Percentiles rank a stretch among this genome's conserved stretches.
Evolutionary conservation across 2,329 filamentous ascomycete genomes (phyloP).

Genomic region (Metarhizium sp.): DNA sequence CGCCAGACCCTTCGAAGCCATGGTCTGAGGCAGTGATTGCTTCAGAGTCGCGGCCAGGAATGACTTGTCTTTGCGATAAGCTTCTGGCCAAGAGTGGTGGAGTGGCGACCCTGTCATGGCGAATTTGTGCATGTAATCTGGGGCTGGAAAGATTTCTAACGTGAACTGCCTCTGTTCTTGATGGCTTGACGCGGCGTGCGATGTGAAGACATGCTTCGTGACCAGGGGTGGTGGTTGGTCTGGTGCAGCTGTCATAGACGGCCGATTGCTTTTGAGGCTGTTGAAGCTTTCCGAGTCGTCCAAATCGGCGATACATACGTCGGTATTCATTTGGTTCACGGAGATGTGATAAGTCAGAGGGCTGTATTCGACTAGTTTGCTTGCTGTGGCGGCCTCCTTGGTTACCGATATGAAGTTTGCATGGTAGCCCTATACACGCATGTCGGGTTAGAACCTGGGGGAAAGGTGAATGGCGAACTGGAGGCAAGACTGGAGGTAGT

Average conservation of each 20-base stretch:
- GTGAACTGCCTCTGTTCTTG: constrained; percentile 26
- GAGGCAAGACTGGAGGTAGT: no score
- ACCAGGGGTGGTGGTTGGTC: neutral
- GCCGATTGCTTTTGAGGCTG: constrained; percentile 4
- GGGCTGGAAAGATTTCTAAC: constrained; percentile 29
- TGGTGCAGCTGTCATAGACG: neutral
- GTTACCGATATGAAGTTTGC: constrained; percentile 43
- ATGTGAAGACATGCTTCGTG: neutral
- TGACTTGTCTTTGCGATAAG: constrained; percentile 20
- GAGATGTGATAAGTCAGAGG: constrained; percentile 38
- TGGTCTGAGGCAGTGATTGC: constrained; percentile 27
- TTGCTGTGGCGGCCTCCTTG: constrained; percentile 27
- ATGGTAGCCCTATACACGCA: constrained; percentile 28
- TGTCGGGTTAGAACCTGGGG: neutral
- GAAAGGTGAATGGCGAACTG: no score
- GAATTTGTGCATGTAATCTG: constrained; percentile 29
- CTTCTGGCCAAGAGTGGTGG: constrained; percentile 32
- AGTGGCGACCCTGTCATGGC: constrained; percentile 26
- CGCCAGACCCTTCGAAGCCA: constrained; percentile 28
- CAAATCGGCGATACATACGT: constrained; percentile 24
- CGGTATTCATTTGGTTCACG: constrained; percentile 15
- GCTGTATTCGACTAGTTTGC: constrained; percentile 30
- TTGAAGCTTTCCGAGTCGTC: constrained; percentile 11
- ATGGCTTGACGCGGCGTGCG: neutral
- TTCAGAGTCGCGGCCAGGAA: constrained; percentile 27